Evolutionary conservation across 2,329 filamentous ascomycete genomes (phyloP), one percentile per base, ranked within the genome.

Genomic region (Pezicula neosporulosa): DNA sequence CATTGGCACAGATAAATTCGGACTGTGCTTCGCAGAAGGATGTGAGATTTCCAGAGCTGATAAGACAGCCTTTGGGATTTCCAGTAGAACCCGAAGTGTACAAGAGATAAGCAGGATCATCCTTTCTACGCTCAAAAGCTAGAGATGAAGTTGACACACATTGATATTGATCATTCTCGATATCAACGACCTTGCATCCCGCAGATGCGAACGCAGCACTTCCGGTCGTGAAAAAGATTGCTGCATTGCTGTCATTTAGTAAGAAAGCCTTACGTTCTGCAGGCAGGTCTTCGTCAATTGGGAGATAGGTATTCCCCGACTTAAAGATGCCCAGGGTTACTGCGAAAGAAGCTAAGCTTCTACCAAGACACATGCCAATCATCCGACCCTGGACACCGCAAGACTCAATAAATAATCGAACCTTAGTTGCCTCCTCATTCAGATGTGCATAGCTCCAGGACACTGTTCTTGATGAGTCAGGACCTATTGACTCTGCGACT

Each of bases 1-100:
- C 42, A 44, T 44, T 10, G n/a, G n/a, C 12, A 15, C 42, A 44
- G n/a, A 44, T 44, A 15, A 28, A 44, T n/a, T 44, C 42, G 27
- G 42, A 44, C 12, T 28, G 27, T n/a, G 42, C 42, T 44, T 44
- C 42, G n/a, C n/a, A 16, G 27, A 44, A 44, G 6, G 42, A 13
- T 15, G 42, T 27, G 21, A 44, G 27, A 27, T 44, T 44, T 16
- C 21, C 21, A 44, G 19, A 30, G 19, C 42, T 30, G 42, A 44
- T 30, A 13, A 44, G 27, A 16, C 93, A 89, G 15, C 90, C 90
- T 66, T 94, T 95, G 6, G 90, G 88, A 3, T 90, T 77, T 9
- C 90, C 90, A 0, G 90, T 94, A 0, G 90, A 94, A 3, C 90
- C 86, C 10, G 80, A 85, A 56, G 83, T 87, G 70, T 92, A 94